Evolutionary conservation across 495 filamentous ascomycete species (phyloP).

Genomic region (Penicillium macrosclerotiorum): DNA sequence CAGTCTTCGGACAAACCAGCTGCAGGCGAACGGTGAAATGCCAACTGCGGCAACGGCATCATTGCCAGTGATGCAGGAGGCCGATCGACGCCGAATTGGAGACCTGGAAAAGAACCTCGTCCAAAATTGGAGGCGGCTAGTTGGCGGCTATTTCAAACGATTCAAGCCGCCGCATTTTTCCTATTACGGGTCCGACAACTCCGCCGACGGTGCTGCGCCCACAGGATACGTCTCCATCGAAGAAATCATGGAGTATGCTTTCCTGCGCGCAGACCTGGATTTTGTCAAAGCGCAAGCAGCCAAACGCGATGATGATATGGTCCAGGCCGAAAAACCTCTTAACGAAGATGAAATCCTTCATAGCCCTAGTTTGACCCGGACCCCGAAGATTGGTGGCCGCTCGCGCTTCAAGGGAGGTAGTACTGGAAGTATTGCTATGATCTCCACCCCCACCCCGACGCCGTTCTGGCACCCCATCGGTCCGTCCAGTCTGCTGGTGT

Average conservation of each 20-base stretch:
- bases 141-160: conserved; percentile 91
- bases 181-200: conserved; percentile 24
- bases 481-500: conserved; percentile 77
- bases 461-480: conserved; percentile 94
- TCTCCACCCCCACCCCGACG: conserved; percentile 84
- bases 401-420: conserved; percentile 86
- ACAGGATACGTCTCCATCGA: conserved; percentile 41
- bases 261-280: conserved; percentile 87
- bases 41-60: conserved; percentile 8
- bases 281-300: conserved; percentile 83
- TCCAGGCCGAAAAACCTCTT: conserved; percentile 66
- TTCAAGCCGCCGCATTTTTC: conserved; percentile 73
- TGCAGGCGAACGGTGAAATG: conserved; percentile 6
- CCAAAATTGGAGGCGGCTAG: conserved; percentile 72
- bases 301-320: conserved; percentile 67
- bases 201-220: conserved; percentile 1
- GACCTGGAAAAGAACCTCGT: conserved; percentile 67
- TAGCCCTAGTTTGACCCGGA: conserved; percentile 54
- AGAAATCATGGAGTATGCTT: conserved; percentile 74
- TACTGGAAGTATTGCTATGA: conserved; percentile 82
- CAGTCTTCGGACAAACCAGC: conserved; percentile 47
- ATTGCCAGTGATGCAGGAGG: conserved; percentile 41
- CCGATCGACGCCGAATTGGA: conserved; percentile 31
- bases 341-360: conserved; percentile 79
- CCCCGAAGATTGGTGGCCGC: conserved; percentile 63